A percentile compares a stretch with the other conserved stretches of the same genome.
These are phyloP conservation scores for Pichia insulana DNA, from an alignment of 805 yeast species.

Conservation along the genomic window DNA sequence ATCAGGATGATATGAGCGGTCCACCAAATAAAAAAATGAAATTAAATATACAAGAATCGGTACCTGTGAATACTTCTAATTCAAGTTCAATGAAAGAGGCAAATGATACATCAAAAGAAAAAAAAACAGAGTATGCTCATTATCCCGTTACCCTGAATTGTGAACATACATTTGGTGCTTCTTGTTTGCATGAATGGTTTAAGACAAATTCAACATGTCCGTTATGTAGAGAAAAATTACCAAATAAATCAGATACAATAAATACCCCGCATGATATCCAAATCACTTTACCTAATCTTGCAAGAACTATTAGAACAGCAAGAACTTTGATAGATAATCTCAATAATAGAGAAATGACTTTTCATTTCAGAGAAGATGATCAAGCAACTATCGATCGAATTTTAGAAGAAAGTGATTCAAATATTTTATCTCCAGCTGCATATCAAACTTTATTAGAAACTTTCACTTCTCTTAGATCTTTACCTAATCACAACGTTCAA, in stretches of 20 bases:
- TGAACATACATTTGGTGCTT: constrained; percentile 76
- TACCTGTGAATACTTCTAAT: constrained; percentile 6
- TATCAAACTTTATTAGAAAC: background rate
- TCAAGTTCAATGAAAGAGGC: background rate
- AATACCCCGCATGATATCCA: constrained; percentile 18
- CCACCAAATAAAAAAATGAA: background rate
- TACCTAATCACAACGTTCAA: no score
- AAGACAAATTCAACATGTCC: constrained; percentile 73
- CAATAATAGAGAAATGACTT: constrained; percentile 24
- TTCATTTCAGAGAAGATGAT: constrained; percentile 26
- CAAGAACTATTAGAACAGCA: constrained; percentile 26
- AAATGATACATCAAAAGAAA: background rate
- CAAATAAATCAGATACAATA: constrained; percentile 21
- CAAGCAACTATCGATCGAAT: background rate
- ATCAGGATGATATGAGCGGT: constrained; percentile 1
- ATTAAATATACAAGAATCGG: background rate
- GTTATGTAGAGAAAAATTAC: constrained; percentile 59
- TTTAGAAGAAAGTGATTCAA: background rate
- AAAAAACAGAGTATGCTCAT: constrained; percentile 38
- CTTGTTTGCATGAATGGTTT: constrained; percentile 84
- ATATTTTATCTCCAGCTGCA: background rate
- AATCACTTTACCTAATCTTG: constrained; percentile 30
- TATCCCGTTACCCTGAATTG: constrained; percentile 73
- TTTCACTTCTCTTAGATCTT: background rate
- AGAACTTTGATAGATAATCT: constrained; percentile 25